Evolutionary conservation across 2,329 filamentous ascomycete species (phyloP), one percentile per base, ranked within the genome.

Genomic region (Alternaria conjuncta): DNA sequence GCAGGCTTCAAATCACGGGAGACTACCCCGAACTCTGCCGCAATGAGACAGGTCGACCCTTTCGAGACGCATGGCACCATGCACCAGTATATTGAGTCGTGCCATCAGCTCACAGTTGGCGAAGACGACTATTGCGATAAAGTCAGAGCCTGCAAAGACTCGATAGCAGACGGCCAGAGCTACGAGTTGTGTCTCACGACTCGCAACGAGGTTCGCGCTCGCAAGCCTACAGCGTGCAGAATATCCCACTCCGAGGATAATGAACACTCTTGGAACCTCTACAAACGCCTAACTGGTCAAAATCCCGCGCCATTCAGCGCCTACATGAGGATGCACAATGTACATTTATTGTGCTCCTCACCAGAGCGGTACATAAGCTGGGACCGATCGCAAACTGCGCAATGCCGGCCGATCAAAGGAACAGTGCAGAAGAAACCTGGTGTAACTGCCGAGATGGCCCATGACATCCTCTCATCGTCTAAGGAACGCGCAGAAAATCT

Each of bases 401-500:
- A 91, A 65, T 96, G 97, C 86, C 89, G 94, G 8, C 95, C 95
- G 0, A 98, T 98, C 88, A 98, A 98, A 83, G 95, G 95, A 51
- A 98, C 95, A 0, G 93, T 97, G n/a, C 90, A 90, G 71, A 97
- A 97, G 72, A 87, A 86, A 0, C 82, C 85, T 1, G 84, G 84
- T 2, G 88, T 90, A 41, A 96, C 91, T 0, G 84, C 91, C n/a
- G 86, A 85, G 6, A 86, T 92, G 72, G 94, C 95, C 1, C 88
- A 90, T 64, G 82, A 83, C 26, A 87, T 96, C 43, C 86, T 97
- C 13, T 88, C 90, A 61, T 87, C 92, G 0, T 90, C 92, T 21
- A 98, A 98, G 78, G 96, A 98, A 79, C 90, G 92, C 72, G 95
- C 95, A 0, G 95, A 98, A 82, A 98, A 98, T 75, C 86, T 98